These are phyloP conservation scores for Neofusicoccum parvum DNA, from an alignment of 2,329 filamentous ascomycete species.

Conservation along the genomic window DNA sequence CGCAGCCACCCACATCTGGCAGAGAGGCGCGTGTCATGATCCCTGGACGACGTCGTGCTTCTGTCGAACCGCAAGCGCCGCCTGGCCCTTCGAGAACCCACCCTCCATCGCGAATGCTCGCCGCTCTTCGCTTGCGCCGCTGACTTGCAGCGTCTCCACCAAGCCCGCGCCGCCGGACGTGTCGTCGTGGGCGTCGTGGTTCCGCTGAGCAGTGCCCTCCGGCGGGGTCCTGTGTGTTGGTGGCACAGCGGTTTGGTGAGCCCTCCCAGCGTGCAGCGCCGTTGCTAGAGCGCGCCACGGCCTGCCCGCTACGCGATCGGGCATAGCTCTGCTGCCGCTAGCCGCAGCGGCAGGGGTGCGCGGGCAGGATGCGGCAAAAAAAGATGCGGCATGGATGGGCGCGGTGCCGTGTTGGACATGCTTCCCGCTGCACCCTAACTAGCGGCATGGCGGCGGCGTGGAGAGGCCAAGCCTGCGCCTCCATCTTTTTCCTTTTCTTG, in stretches of 20 bases:
- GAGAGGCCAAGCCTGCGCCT: not conserved
- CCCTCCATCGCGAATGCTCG: no score
- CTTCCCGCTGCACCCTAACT: not conserved
- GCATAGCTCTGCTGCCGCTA: not conserved
- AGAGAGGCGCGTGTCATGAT: not conserved
- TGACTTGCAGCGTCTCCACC: not conserved
- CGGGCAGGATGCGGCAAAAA: not conserved
- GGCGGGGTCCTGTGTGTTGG: not conserved
- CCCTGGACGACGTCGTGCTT: not conserved
- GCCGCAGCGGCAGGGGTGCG: not conserved
- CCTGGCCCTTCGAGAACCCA: not conserved
- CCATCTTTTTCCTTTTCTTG: not conserved
- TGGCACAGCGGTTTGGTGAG: not conserved
- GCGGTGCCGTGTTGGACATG: not conserved
- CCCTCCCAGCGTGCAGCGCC: not conserved
- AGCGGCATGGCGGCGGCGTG: not conserved
- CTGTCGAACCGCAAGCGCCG: not conserved
- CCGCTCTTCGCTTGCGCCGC: not conserved
- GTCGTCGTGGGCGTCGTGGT: not conserved
- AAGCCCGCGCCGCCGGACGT: not conserved
- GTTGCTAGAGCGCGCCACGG: not conserved
- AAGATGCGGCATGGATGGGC: conserved; percentile 6
- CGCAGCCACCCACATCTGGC: conserved; percentile 6
- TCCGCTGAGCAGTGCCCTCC: not conserved
- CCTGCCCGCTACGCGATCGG: not conserved